These are phyloP conservation scores for Wallacemonas rigidus DNA, from an alignment of 208 protist species.

Conservation along the genomic window DNA sequence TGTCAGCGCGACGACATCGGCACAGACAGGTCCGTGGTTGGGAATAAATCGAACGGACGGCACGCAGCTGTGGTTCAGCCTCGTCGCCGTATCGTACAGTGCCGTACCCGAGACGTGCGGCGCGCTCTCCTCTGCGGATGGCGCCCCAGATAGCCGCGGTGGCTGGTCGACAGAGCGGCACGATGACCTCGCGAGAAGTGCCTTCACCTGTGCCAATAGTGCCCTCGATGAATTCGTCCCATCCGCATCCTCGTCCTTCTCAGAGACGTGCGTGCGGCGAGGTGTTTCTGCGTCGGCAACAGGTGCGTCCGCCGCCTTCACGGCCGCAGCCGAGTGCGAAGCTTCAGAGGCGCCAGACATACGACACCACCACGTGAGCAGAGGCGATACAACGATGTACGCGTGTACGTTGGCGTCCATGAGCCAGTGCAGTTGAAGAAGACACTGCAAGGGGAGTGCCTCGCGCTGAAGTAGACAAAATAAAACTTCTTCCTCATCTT, in stretches of 20 bases:
- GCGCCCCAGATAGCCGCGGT: background rate
- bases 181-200: too few relatives aligned
- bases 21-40: slow-evolving; percentile 30
- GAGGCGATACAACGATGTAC: slow-evolving; percentile 44
- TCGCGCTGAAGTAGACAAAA: background rate
- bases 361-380: slow-evolving; percentile 44
- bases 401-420: slow-evolving; percentile 57
- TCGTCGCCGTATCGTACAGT: slow-evolving; percentile 46
- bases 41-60: slow-evolving; percentile 51
- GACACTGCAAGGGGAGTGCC: slow-evolving; percentile 43
- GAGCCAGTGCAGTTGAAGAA: slow-evolving; percentile 49
- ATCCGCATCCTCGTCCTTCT: background rate
- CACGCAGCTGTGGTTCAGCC: slow-evolving; percentile 64
- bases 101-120: slow-evolving; percentile 41
- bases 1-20: slow-evolving; percentile 39
- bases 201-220: background rate
- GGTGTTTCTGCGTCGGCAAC: too few relatives aligned
- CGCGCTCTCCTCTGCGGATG: slow-evolving; percentile 9
- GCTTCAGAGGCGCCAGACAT: background rate
- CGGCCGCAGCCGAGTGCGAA: too few relatives aligned
- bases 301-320: too few relatives aligned
- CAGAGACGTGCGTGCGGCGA: too few relatives aligned
- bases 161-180: background rate
- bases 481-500: background rate
- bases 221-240: background rate